Evolutionary conservation across 805 yeast genomes (phyloP), one percentile per base, ranked within the genome.

Genomic region (Candida palmyrensis): DNA sequence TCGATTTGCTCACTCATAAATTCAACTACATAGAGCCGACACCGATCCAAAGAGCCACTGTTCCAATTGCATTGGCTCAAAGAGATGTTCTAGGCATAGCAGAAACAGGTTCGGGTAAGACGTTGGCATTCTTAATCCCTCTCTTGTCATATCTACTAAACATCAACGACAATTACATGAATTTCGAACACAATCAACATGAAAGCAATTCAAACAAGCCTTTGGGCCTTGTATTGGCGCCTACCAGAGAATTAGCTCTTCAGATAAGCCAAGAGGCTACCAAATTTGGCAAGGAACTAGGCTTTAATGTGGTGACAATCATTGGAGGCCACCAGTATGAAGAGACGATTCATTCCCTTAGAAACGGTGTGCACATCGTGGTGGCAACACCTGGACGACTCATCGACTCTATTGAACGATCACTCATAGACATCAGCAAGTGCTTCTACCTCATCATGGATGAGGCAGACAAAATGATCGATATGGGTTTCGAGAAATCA

Each of bases 401-500:
- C 29, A 70, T 87, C 9, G 98, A 90, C 48, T 77, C 88, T 39
- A 42, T 89, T 12, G 87, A 82, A 36, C 65, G 82, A 33, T 75
- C 77, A n/a, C 62, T 82, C 14, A 39, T 88, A 3, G 71, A 71
- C 1, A 57, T 89, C 21, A 62, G 61, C 25, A 75, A 75, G 38
- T 75, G 95, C 40, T 70, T 70, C 40, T 82, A 77, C 40, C 58
- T 90, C 15, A 80, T 85, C 2, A 68, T 89, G 64, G 98, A 90
- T 61, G 98, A 90, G 58, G 96, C 96, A 2, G 98, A 90, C 56
- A 68, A 89, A 44, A 90, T 90, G 97, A 79, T 90, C 27, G 96
- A 88, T 53, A 72, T 90, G 75, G 97, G 97, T 3, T 90, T 90
- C 53, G 96, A 87, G 52, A 82, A 75, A 21, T 87, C 87, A 48